phyloP scores from a whole-genome alignment of 495 filamentous ascomycete species.

The Elaphomyces granulatus region DNA sequence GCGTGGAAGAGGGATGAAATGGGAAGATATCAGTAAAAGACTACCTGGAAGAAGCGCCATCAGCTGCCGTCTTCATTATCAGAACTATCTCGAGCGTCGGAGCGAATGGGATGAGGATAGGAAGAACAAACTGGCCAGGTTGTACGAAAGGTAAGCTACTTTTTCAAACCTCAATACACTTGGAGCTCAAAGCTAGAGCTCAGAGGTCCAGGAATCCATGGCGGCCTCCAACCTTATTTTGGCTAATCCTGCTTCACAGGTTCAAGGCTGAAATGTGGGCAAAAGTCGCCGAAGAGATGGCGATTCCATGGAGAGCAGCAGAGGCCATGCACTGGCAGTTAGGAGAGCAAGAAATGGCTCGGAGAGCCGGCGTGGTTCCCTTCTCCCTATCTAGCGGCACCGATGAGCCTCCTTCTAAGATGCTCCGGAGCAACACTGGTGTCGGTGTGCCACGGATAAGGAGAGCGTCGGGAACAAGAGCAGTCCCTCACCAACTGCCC shows the following conservation, averaged over 20 bases:
- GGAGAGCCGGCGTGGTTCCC: constrained; percentile 69
- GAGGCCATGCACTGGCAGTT: constrained; percentile 98
- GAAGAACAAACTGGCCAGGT: constrained; percentile 85
- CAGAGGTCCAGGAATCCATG: too few species aligned
- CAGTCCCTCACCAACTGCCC: constrained; percentile 27
- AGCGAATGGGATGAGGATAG: constrained; percentile 94
- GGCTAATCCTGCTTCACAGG: constrained; percentile 28
- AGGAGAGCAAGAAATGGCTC: constrained; percentile 84
- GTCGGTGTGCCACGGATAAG: constrained; percentile 26
- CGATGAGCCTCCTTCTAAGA: constrained; percentile 36
- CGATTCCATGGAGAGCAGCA: constrained; percentile 88
- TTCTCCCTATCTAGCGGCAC: constrained; percentile 54
- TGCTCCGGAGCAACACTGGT: constrained; percentile 32
- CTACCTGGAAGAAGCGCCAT: constrained; percentile 85
- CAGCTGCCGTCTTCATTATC: constrained; percentile 87
- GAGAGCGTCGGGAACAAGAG: constrained; percentile 27
- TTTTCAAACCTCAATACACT: background rate
- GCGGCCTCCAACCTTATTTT: too few species aligned
- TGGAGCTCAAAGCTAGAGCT: too few species aligned
- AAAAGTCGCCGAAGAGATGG: constrained; percentile 84
- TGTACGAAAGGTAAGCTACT: constrained; percentile 78
- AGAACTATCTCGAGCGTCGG: constrained; percentile 87
- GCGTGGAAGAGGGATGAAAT: constrained; percentile 82
- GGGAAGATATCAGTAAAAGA: constrained; percentile 91
- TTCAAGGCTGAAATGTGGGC: constrained; percentile 98